These are phyloP conservation scores for Senecio squalidus DNA, from an alignment of 140 eudicot species.

Conservation along the genomic window DNA sequence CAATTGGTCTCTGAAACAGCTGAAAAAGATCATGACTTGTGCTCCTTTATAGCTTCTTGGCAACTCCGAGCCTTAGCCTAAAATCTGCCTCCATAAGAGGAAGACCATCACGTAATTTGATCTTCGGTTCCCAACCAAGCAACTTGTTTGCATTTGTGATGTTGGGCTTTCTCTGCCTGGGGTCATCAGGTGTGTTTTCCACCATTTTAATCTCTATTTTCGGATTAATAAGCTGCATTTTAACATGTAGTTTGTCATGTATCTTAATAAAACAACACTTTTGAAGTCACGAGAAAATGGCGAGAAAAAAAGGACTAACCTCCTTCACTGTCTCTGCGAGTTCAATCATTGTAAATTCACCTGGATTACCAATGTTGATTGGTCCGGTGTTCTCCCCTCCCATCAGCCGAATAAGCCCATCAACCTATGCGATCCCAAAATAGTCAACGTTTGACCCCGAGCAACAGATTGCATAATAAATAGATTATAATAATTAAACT, in stretches of 20 bases:
- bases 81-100: conserved; percentile 79
- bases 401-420: conserved; percentile 60
- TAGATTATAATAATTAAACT: not conserved
- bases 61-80: conserved; percentile 68
- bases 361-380: conserved; percentile 62
- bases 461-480: not conserved
- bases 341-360: conserved; percentile 72
- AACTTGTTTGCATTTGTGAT: conserved; percentile 50
- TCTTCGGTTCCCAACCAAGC: conserved; percentile 68
- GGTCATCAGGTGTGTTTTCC: conserved; percentile 67
- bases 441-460: not conserved
- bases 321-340: conserved; percentile 65
- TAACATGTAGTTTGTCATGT: not conserved
- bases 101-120: conserved; percentile 54
- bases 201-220: conserved; percentile 46
- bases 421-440: conserved; percentile 32
- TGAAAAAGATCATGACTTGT: not conserved
- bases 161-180: conserved; percentile 56
- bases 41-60: conserved; percentile 40
- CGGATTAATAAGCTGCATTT: conserved; percentile 48
- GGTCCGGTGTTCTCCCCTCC: conserved; percentile 69
- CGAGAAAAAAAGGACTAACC: conserved; percentile 21
- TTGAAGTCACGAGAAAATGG: not conserved
- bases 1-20: conserved; percentile 7
- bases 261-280: not conserved